These are phyloP conservation scores for Petasospora fabianii DNA, from an alignment of 1,139 yeast genomes.

Conservation along the genomic window DNA sequence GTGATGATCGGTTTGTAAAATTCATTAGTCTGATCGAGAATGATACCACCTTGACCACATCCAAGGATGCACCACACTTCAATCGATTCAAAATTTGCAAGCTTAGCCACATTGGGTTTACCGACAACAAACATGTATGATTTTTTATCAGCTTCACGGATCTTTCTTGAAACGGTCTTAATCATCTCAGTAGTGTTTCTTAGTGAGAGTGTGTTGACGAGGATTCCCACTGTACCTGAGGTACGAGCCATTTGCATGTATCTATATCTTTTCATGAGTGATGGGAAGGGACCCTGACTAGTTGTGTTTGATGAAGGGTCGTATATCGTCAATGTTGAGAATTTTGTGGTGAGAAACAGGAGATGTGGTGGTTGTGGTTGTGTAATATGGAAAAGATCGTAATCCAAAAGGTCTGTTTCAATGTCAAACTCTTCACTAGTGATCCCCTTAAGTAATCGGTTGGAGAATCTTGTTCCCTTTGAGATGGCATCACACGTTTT, in stretches of 20 bases:
- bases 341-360: constrained; percentile 69
- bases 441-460: constrained; percentile 15
- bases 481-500: constrained; percentile 9
- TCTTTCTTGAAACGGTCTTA: constrained; percentile 54
- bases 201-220: constrained; percentile 84
- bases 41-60: constrained; percentile 91
- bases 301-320: constrained; percentile 37
- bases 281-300: constrained; percentile 63
- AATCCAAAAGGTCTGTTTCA: constrained; percentile 32
- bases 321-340: constrained; percentile 47
- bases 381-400: constrained; percentile 64
- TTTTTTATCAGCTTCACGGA: constrained; percentile 78
- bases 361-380: constrained; percentile 76
- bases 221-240: constrained; percentile 87
- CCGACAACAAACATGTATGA: constrained; percentile 95
- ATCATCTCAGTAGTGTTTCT: constrained; percentile 64
- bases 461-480: constrained; percentile 14
- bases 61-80: constrained; percentile 95
- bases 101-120: constrained; percentile 95
- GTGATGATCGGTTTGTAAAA: constrained; percentile 90
- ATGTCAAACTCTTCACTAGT: constrained; percentile 10
- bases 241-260: constrained; percentile 85
- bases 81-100: constrained; percentile 89
- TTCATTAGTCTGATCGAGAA: constrained; percentile 71
- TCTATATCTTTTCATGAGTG: constrained; percentile 77